These are phyloP conservation scores for Meyerozyma sp. DNA, from an alignment of 1,139 yeast species.

Conservation along the genomic window DNA sequence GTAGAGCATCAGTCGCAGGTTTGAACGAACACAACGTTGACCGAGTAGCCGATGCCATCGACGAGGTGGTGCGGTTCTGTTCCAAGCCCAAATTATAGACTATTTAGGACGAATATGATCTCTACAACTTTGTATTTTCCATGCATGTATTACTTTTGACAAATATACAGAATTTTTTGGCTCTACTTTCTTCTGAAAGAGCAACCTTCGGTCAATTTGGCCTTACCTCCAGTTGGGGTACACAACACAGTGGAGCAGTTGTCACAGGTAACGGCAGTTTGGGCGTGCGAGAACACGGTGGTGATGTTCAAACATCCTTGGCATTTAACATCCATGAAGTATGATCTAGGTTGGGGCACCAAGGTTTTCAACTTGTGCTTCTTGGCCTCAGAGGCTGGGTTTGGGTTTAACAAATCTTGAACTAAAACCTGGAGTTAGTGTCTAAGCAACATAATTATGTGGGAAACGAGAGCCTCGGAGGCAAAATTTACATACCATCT, in stretches of 20 bases:
- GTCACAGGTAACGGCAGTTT: constrained; percentile 99
- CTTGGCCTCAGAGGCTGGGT: constrained; percentile 92
- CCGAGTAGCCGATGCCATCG: constrained; percentile 77
- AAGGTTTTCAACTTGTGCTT: constrained; percentile 97
- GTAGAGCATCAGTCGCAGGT: constrained; percentile 94
- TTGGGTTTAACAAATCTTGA: constrained; percentile 72
- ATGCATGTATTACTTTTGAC: constrained; percentile 1
- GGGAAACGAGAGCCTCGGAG: not conserved
- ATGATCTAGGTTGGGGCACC: constrained; percentile 97
- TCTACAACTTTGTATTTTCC: not conserved
- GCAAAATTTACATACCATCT: constrained; percentile 8
- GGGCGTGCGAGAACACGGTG: constrained; percentile 99
- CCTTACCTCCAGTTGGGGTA: constrained; percentile 99
- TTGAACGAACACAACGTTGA: constrained; percentile 76
- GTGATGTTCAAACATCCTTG: constrained; percentile 99
- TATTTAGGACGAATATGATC: not conserved
- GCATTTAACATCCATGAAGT: constrained; percentile 99
- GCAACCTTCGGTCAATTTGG: constrained; percentile 98
- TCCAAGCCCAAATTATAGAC: constrained; percentile 28
- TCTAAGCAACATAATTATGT: not conserved
- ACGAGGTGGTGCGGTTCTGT: constrained; percentile 59
- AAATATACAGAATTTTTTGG: constrained; percentile 1
- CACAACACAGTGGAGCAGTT: constrained; percentile 97
- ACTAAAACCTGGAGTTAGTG: constrained; percentile 18
- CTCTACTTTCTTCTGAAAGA: constrained; percentile 98